Evolutionary conservation across 202 grass and related monocot genomes (phyloP), one percentile per base, ranked within the genome.

Genomic region (Brachypodium distachyon): DNA sequence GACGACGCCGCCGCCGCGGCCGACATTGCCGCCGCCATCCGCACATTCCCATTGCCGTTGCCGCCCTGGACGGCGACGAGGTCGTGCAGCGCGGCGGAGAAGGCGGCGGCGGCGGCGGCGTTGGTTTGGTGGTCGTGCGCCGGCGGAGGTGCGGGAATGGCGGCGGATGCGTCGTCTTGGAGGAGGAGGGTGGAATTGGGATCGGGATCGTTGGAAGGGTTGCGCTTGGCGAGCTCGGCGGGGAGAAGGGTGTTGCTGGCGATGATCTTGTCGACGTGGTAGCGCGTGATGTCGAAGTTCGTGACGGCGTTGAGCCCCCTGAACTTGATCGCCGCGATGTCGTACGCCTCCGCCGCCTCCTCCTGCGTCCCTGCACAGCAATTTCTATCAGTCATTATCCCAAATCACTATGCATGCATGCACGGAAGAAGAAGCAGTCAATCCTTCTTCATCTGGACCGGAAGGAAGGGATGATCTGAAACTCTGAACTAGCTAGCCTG

Each of bases 301-400:
- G 94, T 97, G 52, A 97, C 94, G 33, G 94, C 94, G 70, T 97
- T 97, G 37, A 94, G 83, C 0, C 94, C 89, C 3, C 94, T 82
- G 64, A 97, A 97, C 68, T 97, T 97, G 57, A 97, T 97, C 3
- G 94, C 94, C 1, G 94, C 94, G 70, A 97, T 80, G 79, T 97
- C 94, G 56, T 97, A 97, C 31, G 94, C 94, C 81, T 97, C 94
- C 10, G 94, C 94, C 17, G 94, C 94, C 80, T 94, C 94, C 89
- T 97, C 94, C 77, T 97, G 94, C 33, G 94, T 92, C 54, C 94
- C 94, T 97, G 67, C 65, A 28, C 8, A 1, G n/a, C n/a, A n/a
- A n/a, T n/a, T n/a, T n/a, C n/a, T n/a, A n/a, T n/a, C n/a, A n/a
- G n/a, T n/a, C n/a, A n/a, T n/a, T n/a, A n/a, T n/a, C n/a, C n/a